phyloP scores from a whole-genome alignment of 306 rosid species.

The Pueraria montana region DNA sequence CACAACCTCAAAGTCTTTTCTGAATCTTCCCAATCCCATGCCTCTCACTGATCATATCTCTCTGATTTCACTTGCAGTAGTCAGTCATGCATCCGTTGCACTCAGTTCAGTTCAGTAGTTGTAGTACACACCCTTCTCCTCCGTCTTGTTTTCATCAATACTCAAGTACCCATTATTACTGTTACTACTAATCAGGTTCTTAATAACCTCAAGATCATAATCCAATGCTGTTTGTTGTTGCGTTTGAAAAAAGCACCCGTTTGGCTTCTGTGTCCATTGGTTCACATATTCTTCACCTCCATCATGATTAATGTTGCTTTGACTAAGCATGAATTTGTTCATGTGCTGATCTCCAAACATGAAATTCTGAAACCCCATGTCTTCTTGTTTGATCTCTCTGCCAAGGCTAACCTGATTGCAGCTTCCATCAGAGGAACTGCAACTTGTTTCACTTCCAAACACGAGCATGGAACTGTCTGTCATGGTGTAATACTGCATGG shows the following conservation, averaged over 20 bases:
- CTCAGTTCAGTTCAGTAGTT: constrained; percentile 54
- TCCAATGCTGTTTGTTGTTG: constrained; percentile 63
- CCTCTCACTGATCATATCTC: constrained; percentile 73
- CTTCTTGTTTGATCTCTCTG: constrained; percentile 62
- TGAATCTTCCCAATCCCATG: constrained; percentile 58
- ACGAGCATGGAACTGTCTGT: constrained; percentile 49
- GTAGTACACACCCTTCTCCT: constrained; percentile 56
- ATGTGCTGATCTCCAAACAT: constrained; percentile 44
- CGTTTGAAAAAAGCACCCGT: constrained; percentile 43
- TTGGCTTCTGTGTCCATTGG: constrained; percentile 56
- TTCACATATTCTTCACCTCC: constrained; percentile 33
- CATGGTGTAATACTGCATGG: constrained; percentile 52
- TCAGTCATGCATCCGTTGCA: constrained; percentile 7
- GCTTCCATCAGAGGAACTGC: constrained; percentile 83
- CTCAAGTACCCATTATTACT: constrained; percentile 45
- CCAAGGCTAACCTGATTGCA: constrained; percentile 59
- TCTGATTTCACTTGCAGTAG: constrained; percentile 73
- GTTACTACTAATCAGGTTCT: constrained; percentile 55
- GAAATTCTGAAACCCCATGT: constrained; percentile 53
- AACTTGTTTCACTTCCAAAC: constrained; percentile 84
- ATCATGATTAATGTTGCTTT: constrained; percentile 18
- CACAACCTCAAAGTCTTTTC: constrained; percentile 48
- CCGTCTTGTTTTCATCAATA: constrained; percentile 67
- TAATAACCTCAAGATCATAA: constrained; percentile 62
- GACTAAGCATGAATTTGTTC: constrained; percentile 50